Base-by-base conservation (phyloP, 2,329 filamentous ascomycete genomes). In the Paracamarosporium sp. region DNA sequence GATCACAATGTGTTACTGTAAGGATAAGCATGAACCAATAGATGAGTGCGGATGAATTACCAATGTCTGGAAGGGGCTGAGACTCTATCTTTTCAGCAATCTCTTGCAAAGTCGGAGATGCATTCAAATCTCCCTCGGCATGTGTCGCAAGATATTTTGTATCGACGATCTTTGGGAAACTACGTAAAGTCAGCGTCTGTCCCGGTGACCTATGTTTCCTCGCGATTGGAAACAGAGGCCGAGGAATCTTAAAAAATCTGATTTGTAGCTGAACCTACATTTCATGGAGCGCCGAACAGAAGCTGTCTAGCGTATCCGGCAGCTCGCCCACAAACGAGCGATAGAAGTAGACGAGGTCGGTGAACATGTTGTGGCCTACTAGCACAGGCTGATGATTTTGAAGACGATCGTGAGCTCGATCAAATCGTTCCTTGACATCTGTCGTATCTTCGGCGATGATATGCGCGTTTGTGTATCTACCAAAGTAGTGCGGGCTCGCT, bases 321-420 rank as follows among this genome's bases (percentile, higher is more conserved):
- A 90, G 75, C 1, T 75, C 61, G 1, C 85, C 85, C 48, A 89
- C 78, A 70, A 90, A 90, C 1, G 81, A 83, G n/a, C 79, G 74
- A 70, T 89, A 87, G 33, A 90, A 73, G 65, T 89, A 89, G 33
- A 86, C 81, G 3, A 90, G 77, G 63, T 90, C 87, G 1, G 83
- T 82, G 61, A 90, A 85, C 57, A 86, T 79, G 64, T 90, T 90
- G 74, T 90, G 87, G 0, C 87, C 87, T 3, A 90, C 80, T 0
- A 90, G 65, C 0, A 86, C 77, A 2, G 81, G 80, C 13, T 80
- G 78, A 20, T 78, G 81, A 20, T 73, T 69, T 41, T 77, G 78
- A 12, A 88, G 67, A 5, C 76, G 70, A 5, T 72, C 64, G 51
- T 80, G 75, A 0, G 78, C 77, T 17, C 76, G 73, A 31, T 76